These are phyloP conservation scores for Coprinopsis sp. DNA, from an alignment of 768 basidiomycete species.

Conservation along the genomic window DNA sequence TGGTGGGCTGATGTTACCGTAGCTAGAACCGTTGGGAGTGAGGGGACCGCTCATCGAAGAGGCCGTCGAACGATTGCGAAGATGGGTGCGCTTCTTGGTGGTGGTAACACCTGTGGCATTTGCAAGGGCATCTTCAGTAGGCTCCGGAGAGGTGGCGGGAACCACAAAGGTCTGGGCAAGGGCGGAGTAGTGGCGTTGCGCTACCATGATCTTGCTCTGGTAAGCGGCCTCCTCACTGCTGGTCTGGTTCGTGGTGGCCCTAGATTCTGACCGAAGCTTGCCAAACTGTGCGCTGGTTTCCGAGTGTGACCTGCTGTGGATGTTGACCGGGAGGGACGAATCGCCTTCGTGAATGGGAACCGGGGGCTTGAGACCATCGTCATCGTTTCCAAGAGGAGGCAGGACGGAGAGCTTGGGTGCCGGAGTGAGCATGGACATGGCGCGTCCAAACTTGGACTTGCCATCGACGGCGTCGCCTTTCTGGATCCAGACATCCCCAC, in stretches of 20 bases:
- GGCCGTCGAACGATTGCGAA: slow-evolving; percentile 58
- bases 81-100: slow-evolving; percentile 39
- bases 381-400: slow-evolving; percentile 49
- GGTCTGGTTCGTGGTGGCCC: slow-evolving; percentile 51
- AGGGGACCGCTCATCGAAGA: slow-evolving; percentile 43
- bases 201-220: slow-evolving; percentile 62
- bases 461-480: slow-evolving; percentile 71
- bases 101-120: slow-evolving; percentile 35
- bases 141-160: slow-evolving; percentile 39
- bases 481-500: slow-evolving; percentile 70
- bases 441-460: slow-evolving; percentile 55
- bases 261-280: slow-evolving; percentile 46
- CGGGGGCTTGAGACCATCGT: slow-evolving; percentile 49
- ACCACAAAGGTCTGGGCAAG: slow-evolving; percentile 63
- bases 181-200: slow-evolving; percentile 68
- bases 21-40: slow-evolving; percentile 32
- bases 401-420: slow-evolving; percentile 66
- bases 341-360: slow-evolving; percentile 54
- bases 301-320: slow-evolving; percentile 51
- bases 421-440: slow-evolving; percentile 57
- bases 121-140: slow-evolving; percentile 24
- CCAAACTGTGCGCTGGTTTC: slow-evolving; percentile 57
- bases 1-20: slow-evolving; percentile 47
- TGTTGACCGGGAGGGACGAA: slow-evolving; percentile 36
- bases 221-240: slow-evolving; percentile 48